Conservation (phyloP, 2,329 filamentous ascomycete species). For the Leptographium flavum region DNA sequence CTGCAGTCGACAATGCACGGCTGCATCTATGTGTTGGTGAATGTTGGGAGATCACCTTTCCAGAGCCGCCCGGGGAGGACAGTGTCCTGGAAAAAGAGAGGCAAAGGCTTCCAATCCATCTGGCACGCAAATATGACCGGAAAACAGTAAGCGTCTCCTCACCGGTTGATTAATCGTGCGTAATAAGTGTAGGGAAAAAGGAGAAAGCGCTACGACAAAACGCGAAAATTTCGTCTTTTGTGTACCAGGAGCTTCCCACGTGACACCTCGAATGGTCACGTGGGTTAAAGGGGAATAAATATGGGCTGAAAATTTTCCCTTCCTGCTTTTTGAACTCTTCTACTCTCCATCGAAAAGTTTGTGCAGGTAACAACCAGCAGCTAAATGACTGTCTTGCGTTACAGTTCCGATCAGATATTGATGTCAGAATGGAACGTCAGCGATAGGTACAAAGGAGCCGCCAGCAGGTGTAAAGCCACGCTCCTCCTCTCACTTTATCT, state of each 20-base stretch:
- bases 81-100: background rate
- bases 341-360: no score
- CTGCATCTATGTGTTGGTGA: background rate
- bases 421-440: no score
- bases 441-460: no score
- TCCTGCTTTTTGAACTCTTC: no score
- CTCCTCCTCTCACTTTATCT: background rate
- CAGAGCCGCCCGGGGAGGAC: constrained; percentile 3
- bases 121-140: constrained; percentile 50
- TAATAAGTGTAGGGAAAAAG: constrained; percentile 26
- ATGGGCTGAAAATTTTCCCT: background rate
- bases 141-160: constrained; percentile 32
- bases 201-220: constrained; percentile 10
- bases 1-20: no score
- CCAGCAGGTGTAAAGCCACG: no score
- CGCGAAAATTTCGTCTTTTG: constrained; percentile 2
- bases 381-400: no score
- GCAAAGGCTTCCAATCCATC: constrained; percentile 22
- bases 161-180: constrained; percentile 50
- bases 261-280: background rate
- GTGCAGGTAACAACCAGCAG: no score
- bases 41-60: background rate
- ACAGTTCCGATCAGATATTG: no score
- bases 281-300: background rate
- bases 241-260: background rate